Evolutionary conservation across 2,329 filamentous ascomycete genomes (phyloP).

Genomic region (Hymenoscyphus albidus): DNA sequence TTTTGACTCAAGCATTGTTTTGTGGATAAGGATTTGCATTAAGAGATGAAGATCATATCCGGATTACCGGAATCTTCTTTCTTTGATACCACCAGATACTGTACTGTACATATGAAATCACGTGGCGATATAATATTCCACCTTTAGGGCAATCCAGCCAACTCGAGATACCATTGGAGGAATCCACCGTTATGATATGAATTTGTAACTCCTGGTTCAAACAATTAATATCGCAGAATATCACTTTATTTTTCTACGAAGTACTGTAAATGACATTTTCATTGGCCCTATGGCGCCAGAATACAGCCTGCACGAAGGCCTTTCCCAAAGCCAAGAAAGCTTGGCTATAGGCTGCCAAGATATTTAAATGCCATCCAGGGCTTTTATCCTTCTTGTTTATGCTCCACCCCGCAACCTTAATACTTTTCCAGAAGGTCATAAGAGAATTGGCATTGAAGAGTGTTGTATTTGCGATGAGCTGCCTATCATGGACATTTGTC

Average conservation of each 20-base stretch:
- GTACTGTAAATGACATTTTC: too few species aligned
- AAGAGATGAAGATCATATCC: not conserved
- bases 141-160: too few species aligned
- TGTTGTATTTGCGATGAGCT: slow-evolving; percentile 8
- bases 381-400: slow-evolving; percentile 7
- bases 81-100: not conserved
- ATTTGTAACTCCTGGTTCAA: too few species aligned
- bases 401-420: slow-evolving; percentile 12
- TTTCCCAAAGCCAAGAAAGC: slow-evolving; percentile 5
- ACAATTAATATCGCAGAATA: too few species aligned
- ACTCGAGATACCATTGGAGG: too few species aligned
- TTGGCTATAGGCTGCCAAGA: slow-evolving; percentile 12
- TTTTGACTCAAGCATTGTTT: not conserved
- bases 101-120: too few species aligned
- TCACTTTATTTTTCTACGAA: too few species aligned
- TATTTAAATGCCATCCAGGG: not conserved
- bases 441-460: slow-evolving; percentile 7
- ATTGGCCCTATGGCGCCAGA: not conserved
- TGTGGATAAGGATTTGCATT: not conserved
- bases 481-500: not conserved
- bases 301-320: not conserved
- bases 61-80: not conserved
- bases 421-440: slow-evolving; percentile 17
- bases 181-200: too few species aligned
- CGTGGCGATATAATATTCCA: too few species aligned